Base-by-base conservation (phyloP, 148 eudicot species). In the Rhododendron ferrugineum region DNA sequence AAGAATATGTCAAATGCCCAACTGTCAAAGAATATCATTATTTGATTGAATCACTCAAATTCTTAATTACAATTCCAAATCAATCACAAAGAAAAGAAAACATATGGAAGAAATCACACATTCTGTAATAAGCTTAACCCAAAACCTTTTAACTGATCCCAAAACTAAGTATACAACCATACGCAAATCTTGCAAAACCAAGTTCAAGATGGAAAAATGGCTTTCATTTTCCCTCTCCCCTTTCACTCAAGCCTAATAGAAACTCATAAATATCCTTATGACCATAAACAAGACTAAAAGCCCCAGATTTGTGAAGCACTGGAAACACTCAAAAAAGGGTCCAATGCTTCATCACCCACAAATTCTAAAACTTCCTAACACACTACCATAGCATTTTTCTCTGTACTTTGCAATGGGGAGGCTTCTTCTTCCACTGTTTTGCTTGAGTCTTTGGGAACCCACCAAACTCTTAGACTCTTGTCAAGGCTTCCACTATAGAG, bases 401-500 rank as follows among this genome's bases (percentile, higher is more conserved):
- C 46, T 58, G 1, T 54, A 54, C 28, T 73, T 66, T 56, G 64
- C 22, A 42, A 0, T 81, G 54, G 30, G n/a, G 77, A 72, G n/a
- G 60, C 34, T 49, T 90, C 84, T 15, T 89, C 85, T 28, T 89
- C 85, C 8, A 85, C 77, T 13, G 42, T 46, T n/a, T 77, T 78
- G 50, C 40, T 78, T 15, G 88, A 86, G 46, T 88, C 84, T 74
- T 88, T 90, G 28, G 93, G 87, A 70, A 95, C 93, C 98, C 98
- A 96, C 98, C 98, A 96, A 90, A 96, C 98, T 77, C 98, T 89
- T 10, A 96, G 83, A 80, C 94, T 94, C 83, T 90, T 96, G 85
- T 96, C 98, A 89, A 93, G 94, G 76, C 98, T 91, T 23, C 98
- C 98, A 90, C 96, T 96, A 72, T 96, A 96, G 34, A 96, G 74